Conservation (phyloP, 169 alveolate genomes). For the Plasmodium gallinaceum region DNA sequence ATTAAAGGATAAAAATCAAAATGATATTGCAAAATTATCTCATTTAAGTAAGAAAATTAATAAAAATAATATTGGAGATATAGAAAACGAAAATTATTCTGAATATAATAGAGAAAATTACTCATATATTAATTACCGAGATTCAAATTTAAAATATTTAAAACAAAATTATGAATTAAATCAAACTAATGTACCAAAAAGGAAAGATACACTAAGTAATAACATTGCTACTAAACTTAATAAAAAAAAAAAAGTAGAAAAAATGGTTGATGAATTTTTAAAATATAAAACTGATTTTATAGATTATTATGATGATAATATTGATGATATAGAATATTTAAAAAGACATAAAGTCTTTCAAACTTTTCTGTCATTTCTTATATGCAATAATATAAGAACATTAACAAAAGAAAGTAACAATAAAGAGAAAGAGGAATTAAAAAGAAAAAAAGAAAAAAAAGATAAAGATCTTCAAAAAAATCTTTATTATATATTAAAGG, state of each 20-base stretch:
- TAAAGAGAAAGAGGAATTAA: constrained; percentile 30
- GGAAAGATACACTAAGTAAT: constrained; percentile 21
- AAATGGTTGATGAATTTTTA: constrained; percentile 71
- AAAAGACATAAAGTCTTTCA: constrained; percentile 73
- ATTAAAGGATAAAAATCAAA: background rate
- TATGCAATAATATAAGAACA: constrained; percentile 85
- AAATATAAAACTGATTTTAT: constrained; percentile 29
- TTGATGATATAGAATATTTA: constrained; percentile 61
- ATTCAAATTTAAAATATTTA: background rate
- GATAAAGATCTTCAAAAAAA: constrained; percentile 80
- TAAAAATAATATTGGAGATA: constrained; percentile 28
- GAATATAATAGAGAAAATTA: constrained; percentile 16
- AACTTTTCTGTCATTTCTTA: constrained; percentile 84
- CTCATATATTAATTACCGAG: constrained; percentile 8
- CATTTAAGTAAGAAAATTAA: constrained; percentile 19
- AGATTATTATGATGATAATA: constrained; percentile 73
- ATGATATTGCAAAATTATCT: constrained; percentile 1
- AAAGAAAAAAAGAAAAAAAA: constrained; percentile 71
- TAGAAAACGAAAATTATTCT: constrained; percentile 10
- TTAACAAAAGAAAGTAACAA: constrained; percentile 45
- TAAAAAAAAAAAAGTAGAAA: constrained; percentile 61
- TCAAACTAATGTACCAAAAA: constrained; percentile 14
- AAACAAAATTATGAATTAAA: constrained; percentile 31
- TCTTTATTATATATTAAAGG: constrained; percentile 75
- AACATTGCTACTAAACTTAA: background rate